A percentile compares a stretch with the other conserved stretches of the same genome.
These are phyloP conservation scores for Cytospora mali DNA, from an alignment of 2,329 filamentous ascomycete genomes.

Conservation along the genomic window DNA sequence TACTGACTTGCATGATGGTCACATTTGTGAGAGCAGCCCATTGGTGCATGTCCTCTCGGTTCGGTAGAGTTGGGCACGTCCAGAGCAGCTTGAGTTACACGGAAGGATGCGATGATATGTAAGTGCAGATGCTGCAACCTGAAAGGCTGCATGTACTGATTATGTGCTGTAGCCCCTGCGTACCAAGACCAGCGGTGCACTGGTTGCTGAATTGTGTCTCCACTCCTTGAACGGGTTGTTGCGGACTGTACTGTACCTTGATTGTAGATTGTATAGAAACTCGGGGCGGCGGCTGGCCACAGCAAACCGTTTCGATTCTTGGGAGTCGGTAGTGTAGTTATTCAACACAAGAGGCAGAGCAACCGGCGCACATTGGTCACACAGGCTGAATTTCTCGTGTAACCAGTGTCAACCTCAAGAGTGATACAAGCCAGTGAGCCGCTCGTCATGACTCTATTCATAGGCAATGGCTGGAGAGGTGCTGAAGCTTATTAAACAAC, in stretches of 20 bases:
- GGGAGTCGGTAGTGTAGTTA: not conserved
- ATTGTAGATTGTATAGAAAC: too few relatives aligned
- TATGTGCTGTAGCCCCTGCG: too few relatives aligned
- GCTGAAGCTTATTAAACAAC: not conserved
- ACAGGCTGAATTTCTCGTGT: slow-evolving; percentile 15
- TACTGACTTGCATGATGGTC: slow-evolving; percentile 24
- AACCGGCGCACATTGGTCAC: slow-evolving; percentile 10
- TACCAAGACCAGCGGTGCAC: not conserved
- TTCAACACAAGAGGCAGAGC: slow-evolving; percentile 6
- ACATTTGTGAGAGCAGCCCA: slow-evolving; percentile 15
- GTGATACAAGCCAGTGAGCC: slow-evolving; percentile 12
- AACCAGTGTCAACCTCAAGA: slow-evolving; percentile 3
- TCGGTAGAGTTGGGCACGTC: slow-evolving; percentile 4
- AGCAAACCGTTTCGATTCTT: not conserved
- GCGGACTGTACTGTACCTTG: too few relatives aligned
- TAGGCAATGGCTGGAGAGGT: slow-evolving; percentile 15
- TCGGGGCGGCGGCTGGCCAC: too few relatives aligned
- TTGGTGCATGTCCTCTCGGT: slow-evolving; percentile 13
- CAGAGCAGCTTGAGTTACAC: slow-evolving; percentile 24
- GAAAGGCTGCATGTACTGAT: slow-evolving; percentile 12
- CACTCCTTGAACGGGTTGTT: not conserved
- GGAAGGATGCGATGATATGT: slow-evolving; percentile 25
- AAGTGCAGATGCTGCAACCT: slow-evolving; percentile 17
- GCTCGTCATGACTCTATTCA: slow-evolving; percentile 21
- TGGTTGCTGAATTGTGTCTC: too few relatives aligned